Percentiles rank a stretch among this genome's conserved stretches.
Conservation (phyloP, 2,329 filamentous ascomycete genomes). For the Alternaria solani region DNA sequence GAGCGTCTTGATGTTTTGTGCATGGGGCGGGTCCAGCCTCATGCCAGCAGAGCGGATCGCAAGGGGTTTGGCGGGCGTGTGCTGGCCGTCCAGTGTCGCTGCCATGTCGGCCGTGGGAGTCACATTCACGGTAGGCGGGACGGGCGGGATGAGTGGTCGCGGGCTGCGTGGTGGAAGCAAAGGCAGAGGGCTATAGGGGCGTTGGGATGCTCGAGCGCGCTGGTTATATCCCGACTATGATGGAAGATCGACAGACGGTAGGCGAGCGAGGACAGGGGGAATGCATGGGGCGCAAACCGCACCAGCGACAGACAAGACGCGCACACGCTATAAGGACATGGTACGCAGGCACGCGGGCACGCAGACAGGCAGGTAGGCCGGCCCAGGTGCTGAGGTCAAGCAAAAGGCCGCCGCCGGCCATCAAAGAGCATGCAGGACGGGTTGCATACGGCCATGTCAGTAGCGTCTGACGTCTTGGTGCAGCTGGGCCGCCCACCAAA, state of each 20-base stretch:
- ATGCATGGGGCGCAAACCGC: slow-evolving; percentile 14
- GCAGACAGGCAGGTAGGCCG: neutral
- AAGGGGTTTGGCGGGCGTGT: slow-evolving; percentile 35
- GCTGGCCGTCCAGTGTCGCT: slow-evolving; percentile 35
- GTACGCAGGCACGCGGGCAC: neutral
- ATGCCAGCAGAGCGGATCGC: slow-evolving; percentile 34
- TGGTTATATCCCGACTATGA: slow-evolving; percentile 8
- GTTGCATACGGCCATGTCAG: neutral
- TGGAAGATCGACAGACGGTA: slow-evolving; percentile 8
- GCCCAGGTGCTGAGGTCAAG: neutral
- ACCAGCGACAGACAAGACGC: slow-evolving; percentile 2
- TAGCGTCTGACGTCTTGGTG: slow-evolving; percentile 14
- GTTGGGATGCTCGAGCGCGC: slow-evolving; percentile 6
- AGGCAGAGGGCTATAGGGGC: slow-evolving; percentile 4
- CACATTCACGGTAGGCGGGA: slow-evolving; percentile 26
- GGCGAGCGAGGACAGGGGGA: slow-evolving; percentile 34
- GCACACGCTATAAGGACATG: slow-evolving; percentile 7
- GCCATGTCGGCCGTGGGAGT: slow-evolving; percentile 23
- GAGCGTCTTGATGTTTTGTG: slow-evolving; percentile 32
- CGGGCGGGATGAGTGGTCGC: neutral
- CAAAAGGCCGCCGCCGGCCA: neutral
- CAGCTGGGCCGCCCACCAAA: slow-evolving; percentile 7
- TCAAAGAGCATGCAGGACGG: neutral
- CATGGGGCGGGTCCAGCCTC: slow-evolving; percentile 35
- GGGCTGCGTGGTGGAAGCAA: slow-evolving; percentile 10